These are phyloP conservation scores for Sugiyamaella neomexicana DNA, from an alignment of 1,139 yeast genomes.

Conservation along the genomic window DNA sequence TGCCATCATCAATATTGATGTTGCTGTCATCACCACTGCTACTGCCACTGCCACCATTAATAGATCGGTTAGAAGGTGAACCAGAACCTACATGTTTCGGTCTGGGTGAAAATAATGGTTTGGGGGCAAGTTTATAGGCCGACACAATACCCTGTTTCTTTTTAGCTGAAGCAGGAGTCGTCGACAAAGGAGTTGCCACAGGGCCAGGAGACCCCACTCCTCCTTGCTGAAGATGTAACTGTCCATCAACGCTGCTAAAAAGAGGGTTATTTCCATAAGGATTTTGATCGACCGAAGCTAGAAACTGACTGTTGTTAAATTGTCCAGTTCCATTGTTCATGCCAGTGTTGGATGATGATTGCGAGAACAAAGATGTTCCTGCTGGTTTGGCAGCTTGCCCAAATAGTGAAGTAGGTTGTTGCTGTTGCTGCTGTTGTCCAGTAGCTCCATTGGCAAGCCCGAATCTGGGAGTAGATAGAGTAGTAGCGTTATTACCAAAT, in stretches of 20 bases:
- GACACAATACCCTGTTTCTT: constrained; percentile 60
- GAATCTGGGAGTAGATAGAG: constrained; percentile 2
- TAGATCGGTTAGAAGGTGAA: constrained; percentile 5
- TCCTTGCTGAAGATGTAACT: constrained; percentile 20
- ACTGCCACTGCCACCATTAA: background rate
- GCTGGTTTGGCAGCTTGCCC: constrained; percentile 13
- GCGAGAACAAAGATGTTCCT: constrained; percentile 4
- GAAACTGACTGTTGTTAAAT: constrained; percentile 28
- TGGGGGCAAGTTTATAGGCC: constrained; percentile 63
- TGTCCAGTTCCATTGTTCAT: constrained; percentile 11
- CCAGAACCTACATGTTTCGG: constrained; percentile 8
- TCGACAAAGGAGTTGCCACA: constrained; percentile 53
- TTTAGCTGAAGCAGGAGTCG: constrained; percentile 23
- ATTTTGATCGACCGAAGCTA: constrained; percentile 56
- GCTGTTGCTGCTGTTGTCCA: constrained; percentile 16
- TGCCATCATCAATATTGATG: constrained; percentile 7
- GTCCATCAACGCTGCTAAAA: constrained; percentile 38
- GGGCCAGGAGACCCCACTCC: constrained; percentile 47
- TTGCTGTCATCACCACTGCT: constrained; percentile 14
- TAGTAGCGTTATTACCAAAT: constrained; percentile 20
- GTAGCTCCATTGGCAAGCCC: constrained; percentile 14
- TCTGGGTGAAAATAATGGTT: constrained; percentile 41
- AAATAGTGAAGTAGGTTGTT: constrained; percentile 4
- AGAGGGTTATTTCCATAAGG: constrained; percentile 75
- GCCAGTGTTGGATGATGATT: constrained; percentile 1